phyloP scores from a whole-genome alignment of 495 filamentous ascomycete genomes.

The Tuber calosporum region DNA sequence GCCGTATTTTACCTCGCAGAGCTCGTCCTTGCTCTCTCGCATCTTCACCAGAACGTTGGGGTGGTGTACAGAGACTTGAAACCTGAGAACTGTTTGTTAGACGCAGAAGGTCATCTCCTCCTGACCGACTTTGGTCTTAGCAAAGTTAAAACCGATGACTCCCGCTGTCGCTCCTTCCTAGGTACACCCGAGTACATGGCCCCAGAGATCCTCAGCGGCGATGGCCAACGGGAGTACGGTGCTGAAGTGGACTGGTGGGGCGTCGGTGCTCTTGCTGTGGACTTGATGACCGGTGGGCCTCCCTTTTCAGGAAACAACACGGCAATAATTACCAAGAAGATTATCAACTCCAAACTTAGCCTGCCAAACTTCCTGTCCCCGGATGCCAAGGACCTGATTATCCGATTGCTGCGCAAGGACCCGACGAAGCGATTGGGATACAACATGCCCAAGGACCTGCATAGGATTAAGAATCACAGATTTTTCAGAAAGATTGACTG shows the following conservation, averaged over 20 bases:
- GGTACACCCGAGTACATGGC: slow-evolving; percentile 99
- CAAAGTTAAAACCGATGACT: slow-evolving; percentile 83
- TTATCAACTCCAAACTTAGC: slow-evolving; percentile 77
- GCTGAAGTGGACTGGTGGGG: slow-evolving; percentile 98
- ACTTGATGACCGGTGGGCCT: slow-evolving; percentile 80
- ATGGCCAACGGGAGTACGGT: slow-evolving; percentile 61
- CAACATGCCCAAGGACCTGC: slow-evolving; percentile 79
- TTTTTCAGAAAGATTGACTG: slow-evolving; percentile 97
- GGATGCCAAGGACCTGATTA: slow-evolving; percentile 89
- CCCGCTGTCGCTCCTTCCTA: slow-evolving; percentile 74
- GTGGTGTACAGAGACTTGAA: slow-evolving; percentile 96
- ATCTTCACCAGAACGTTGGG: slow-evolving; percentile 82
- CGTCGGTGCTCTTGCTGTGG: slow-evolving; percentile 81
- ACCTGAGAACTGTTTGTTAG: slow-evolving; percentile 94
- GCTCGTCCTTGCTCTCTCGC: slow-evolving; percentile 86
- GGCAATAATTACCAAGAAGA: slow-evolving; percentile 85
- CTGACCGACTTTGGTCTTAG: slow-evolving; percentile 94
- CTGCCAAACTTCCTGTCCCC: slow-evolving; percentile 80
- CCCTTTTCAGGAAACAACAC: slow-evolving; percentile 87
- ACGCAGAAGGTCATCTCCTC: slow-evolving; percentile 82
- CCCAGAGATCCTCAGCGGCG: slow-evolving; percentile 77
- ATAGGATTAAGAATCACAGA: slow-evolving; percentile 80
- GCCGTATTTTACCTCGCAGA: slow-evolving; percentile 97
- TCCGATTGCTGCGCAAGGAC: slow-evolving; percentile 80
- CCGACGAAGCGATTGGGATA: slow-evolving; percentile 78